Percentiles rank a stretch among this genome's conserved stretches.
Conservation (phyloP, 805 yeast genomes). For the Torulaspora indica region DNA sequence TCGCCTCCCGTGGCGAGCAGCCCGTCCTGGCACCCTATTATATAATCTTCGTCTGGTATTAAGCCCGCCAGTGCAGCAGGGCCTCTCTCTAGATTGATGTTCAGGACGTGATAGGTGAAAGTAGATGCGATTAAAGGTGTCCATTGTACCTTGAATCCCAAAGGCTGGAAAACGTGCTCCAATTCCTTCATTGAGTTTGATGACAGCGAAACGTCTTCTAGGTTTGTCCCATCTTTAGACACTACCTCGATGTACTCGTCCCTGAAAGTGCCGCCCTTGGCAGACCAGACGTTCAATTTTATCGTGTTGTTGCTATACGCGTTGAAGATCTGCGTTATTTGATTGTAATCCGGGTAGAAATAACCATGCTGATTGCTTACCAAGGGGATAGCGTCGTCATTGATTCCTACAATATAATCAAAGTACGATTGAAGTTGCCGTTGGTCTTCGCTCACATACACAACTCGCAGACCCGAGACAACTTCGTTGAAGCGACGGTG, state of each 20-base stretch:
- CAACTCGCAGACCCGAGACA: constrained; percentile 53
- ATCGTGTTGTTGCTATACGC: constrained; percentile 37
- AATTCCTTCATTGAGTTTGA: constrained; percentile 16
- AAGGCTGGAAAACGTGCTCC: constrained; percentile 39
- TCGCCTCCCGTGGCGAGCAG: constrained; percentile 84
- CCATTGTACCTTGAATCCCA: constrained; percentile 73
- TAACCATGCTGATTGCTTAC: constrained; percentile 35
- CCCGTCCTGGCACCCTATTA: constrained; percentile 85
- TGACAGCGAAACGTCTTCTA: constrained; percentile 29
- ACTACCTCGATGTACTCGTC: constrained; percentile 36
- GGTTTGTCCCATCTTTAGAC: constrained; percentile 28
- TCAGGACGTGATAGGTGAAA: constrained; percentile 80
- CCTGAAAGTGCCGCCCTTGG: constrained; percentile 68
- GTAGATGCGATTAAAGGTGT: constrained; percentile 71
- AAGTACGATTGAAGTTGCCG: constrained; percentile 77
- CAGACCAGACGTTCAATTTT: constrained; percentile 70
- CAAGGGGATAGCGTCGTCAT: constrained; percentile 57
- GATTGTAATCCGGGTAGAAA: constrained; percentile 42
- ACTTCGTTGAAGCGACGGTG: constrained; percentile 30
- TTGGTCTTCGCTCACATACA: constrained; percentile 46
- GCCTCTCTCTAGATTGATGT: constrained; percentile 58
- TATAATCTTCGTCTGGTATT: constrained; percentile 79
- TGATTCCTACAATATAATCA: constrained; percentile 77
- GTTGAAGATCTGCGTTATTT: constrained; percentile 30
- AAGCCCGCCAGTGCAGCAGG: constrained; percentile 85